Percentiles rank a stretch among this genome's conserved stretches.
phyloP scores from a whole-genome alignment of 2,329 filamentous ascomycete genomes.

The Lasiodiplodia hormozganensis region DNA sequence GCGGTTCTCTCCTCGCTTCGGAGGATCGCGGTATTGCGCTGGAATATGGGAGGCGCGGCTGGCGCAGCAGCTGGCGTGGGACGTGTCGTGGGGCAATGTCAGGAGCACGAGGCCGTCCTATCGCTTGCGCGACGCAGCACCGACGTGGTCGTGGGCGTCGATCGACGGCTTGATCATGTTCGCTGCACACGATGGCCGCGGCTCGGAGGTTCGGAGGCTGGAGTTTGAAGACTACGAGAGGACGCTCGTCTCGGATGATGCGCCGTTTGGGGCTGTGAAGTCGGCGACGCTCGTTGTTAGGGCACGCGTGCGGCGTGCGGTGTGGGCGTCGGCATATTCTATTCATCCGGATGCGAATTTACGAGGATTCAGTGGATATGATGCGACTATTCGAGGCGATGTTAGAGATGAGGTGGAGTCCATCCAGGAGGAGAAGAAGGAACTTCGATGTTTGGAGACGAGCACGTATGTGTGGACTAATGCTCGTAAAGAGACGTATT shows the following conservation, averaged over 20 bases:
- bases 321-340: neutral
- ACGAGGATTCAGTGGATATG: neutral
- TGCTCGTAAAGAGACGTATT: neutral
- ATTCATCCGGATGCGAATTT: neutral
- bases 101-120: neutral
- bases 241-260: neutral
- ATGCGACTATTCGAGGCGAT: neutral
- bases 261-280: neutral
- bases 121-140: neutral
- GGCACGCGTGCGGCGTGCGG: neutral
- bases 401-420: neutral
- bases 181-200: neutral
- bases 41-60: neutral
- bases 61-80: neutral
- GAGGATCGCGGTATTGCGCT: neutral
- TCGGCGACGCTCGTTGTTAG: neutral
- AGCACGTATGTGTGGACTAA: neutral
- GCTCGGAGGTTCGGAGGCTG: neutral
- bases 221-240: neutral
- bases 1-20: neutral
- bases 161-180: neutral
- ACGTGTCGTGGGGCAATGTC: neutral
- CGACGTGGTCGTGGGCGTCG: neutral
- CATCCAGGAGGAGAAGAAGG: neutral
- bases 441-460: neutral